These are phyloP conservation scores for Drosera capensis DNA, from an alignment of 148 eudicot genomes.

Conservation along the genomic window DNA sequence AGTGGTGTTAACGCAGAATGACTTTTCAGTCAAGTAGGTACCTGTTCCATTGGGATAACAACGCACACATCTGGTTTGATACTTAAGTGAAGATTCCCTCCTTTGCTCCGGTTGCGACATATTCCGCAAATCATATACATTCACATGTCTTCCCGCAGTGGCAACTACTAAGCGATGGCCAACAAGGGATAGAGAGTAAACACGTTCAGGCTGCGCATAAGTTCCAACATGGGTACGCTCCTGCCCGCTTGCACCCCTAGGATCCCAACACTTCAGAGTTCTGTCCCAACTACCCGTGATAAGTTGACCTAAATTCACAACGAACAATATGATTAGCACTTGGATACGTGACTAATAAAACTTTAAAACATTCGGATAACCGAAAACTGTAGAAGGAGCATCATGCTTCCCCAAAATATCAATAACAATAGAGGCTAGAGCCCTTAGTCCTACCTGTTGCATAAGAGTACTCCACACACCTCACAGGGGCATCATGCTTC, in stretches of 20 bases:
- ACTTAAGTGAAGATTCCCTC: constrained; percentile 84
- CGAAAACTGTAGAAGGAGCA: too few relatives aligned
- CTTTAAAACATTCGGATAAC: not conserved
- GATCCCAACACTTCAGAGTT: constrained; percentile 96
- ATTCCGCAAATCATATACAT: constrained; percentile 87
- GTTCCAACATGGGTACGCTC: constrained; percentile 87
- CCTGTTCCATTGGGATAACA: constrained; percentile 95
- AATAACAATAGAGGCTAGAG: too few relatives aligned
- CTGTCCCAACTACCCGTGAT: constrained; percentile 98
- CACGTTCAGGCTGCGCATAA: constrained; percentile 90
- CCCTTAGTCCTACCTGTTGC: constrained; percentile 44
- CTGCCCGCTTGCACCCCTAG: constrained; percentile 88
- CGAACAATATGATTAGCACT: not conserved
- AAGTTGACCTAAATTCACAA: constrained; percentile 54
- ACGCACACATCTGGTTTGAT: constrained; percentile 92
- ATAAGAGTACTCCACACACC: constrained; percentile 81
- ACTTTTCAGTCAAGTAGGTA: constrained; percentile 9
- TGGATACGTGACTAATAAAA: not conserved
- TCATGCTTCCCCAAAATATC: too few relatives aligned
- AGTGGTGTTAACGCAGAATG: too few relatives aligned
- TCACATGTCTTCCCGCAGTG: constrained; percentile 91
- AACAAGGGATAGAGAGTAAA: constrained; percentile 78
- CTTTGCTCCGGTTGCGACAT: constrained; percentile 97
- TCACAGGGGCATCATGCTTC: constrained; percentile 79
- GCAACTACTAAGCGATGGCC: constrained; percentile 82